Evolutionary conservation across 495 filamentous ascomycete genomes (phyloP), one percentile per base, ranked within the genome.

Genomic region (Daldinia bambusicola): DNA sequence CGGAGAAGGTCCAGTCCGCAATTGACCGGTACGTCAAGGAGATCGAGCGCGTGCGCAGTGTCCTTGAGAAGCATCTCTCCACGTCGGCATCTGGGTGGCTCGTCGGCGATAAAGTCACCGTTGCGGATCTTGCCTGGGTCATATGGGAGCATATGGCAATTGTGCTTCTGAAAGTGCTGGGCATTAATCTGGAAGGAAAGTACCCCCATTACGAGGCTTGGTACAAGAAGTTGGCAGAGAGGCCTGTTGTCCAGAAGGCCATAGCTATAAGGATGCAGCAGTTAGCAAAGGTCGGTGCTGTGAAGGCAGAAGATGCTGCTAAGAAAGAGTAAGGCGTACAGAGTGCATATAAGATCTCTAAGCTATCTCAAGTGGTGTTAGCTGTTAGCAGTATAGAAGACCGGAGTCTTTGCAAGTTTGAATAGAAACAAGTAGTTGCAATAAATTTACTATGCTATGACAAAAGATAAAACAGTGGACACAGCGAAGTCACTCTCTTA

Each of bases 101-200:
- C 2, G 89, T 91, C 7, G 89, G 86, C 1, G 81, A 80, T 31
- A 88, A 86, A 74, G 78, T 80, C 74, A 85, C 82, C 10, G 90
- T 84, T 61, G 89, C 79, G 0, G 90, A 92, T 69, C 48, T 87
- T 3, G 77, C 85, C 32, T 92, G 89, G 65, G 63, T 89, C 9
- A 76, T 84, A 1, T 92, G 89, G 89, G 74, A 84, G 31, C 18
- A 75, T 41, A 50, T 77, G 10, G 63, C 48, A 9, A 51, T 58
- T 22, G 40, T 61, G 22, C 65, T 76, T 4, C 22, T 69, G 12
- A 40, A 50, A 22, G 36, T 63, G 1, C 32, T 56, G 2, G 38
- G 22, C 8, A 55, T 72, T 6, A 58, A 76, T 41, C 34, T 72
- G n/a, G 18, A 66, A 38, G 66, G 40, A 6, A 65, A 79, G 18